phyloP scores from a whole-genome alignment of 805 yeast species.

The Ogataea haglerorum region DNA sequence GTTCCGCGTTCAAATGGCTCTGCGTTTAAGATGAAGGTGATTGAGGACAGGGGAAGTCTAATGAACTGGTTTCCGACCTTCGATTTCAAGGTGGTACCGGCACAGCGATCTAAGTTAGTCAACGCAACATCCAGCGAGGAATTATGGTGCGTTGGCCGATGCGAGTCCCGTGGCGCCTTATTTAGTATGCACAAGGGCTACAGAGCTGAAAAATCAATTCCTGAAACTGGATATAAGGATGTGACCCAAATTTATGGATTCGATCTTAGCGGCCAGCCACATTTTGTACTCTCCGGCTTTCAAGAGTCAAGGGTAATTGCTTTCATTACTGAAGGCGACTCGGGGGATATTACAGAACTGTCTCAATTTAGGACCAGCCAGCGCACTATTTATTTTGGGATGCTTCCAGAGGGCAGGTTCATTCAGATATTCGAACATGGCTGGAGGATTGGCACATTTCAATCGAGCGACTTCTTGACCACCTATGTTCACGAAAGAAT shows the following conservation, averaged over 20 bases:
- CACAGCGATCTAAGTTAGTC: slow-evolving; percentile 17
- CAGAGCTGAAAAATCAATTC: slow-evolving; percentile 20
- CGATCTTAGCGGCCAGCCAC: slow-evolving; percentile 4
- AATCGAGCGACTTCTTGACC: slow-evolving; percentile 1
- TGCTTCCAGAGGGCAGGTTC: slow-evolving; percentile 8
- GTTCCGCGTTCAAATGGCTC: slow-evolving; percentile 13
- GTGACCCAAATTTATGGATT: slow-evolving; percentile 14
- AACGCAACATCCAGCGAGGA: slow-evolving; percentile 24
- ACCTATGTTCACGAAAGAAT: slow-evolving; percentile 16
- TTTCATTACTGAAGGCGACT: slow-evolving; percentile 9
- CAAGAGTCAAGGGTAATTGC: slow-evolving; percentile 13
- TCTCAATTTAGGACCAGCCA: slow-evolving; percentile 11
- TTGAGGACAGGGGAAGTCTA: slow-evolving; percentile 20
- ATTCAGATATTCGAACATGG: slow-evolving; percentile 22
- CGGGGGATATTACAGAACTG: slow-evolving; percentile 11
- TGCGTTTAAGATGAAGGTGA: slow-evolving; percentile 16
- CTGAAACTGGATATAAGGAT: slow-evolving; percentile 13
- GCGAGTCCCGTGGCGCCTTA: slow-evolving; percentile 24
- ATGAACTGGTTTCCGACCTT: slow-evolving; percentile 28
- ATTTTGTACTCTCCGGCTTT: slow-evolving; percentile 16
- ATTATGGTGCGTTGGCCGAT: slow-evolving; percentile 31
- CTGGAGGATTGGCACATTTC: slow-evolving; percentile 24
- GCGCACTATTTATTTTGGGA: slow-evolving; percentile 15
- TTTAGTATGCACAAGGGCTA: slow-evolving; percentile 26
- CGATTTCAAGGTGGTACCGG: slow-evolving; percentile 22